Evolutionary conservation across 1,139 yeast species (phyloP), one percentile per base, ranked within the genome.

Genomic region (Scheffersomyces parashehatae): DNA sequence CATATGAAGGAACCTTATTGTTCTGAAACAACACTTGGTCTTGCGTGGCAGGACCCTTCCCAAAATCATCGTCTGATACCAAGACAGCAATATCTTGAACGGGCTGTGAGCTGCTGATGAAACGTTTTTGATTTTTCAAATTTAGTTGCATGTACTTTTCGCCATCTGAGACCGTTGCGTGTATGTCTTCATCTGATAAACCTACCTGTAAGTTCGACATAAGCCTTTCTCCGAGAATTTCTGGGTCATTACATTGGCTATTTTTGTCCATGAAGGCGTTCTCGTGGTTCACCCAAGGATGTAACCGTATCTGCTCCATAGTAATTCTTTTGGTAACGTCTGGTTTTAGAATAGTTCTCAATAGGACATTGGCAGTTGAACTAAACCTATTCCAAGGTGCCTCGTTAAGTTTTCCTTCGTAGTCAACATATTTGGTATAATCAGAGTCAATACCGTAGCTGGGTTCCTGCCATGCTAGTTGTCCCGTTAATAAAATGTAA

Each of bases 381-480:
- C 79, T 74, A 11, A 82, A 58, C 43, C 64, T 68, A 20, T 67
- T 65, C 88, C 88, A 82, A 0, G 84, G 81, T 15, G 55, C 54
- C 2, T 69, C 68, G n/a, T 64, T 48, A 1, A 76, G 55, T 28
- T 72, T 73, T 5, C 82, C 83, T 31, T 72, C 68, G 33, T 67
- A 65, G 11, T 58, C 58, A 9, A 69, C 55, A 50, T 70, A 81
- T 10, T 61, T 60, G 9, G 60, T 58, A 50, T 73, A 83, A 48
- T 77, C 79, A 1, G 63, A 62, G 51, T 82, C 86, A 14, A 67
- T 67, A 4, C 54, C 54, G 28, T 72, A 69, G 32, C 10, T 26
- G 0, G 86, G 87, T 53, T 75, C 76, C 47, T 80, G 83, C 88
- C 88, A 83, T 0, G 88, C 85, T 0, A 83, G 79, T 49, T 78